Percentiles rank a stretch among this genome's conserved stretches.
Conservation (phyloP, 2,329 filamentous ascomycete species). For the Aureobasidium sp. region DNA sequence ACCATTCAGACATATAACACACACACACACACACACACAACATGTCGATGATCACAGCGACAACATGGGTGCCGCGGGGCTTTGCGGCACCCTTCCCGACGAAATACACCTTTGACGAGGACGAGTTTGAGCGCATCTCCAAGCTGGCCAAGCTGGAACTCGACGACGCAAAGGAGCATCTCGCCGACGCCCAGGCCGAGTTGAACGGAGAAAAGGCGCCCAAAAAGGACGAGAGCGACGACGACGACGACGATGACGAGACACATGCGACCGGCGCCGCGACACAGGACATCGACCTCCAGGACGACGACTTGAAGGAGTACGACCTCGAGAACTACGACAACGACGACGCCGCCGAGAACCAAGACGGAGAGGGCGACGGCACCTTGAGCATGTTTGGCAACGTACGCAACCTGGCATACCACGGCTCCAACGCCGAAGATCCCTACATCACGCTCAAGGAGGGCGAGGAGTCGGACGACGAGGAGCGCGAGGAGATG, state of each 20-base stretch:
- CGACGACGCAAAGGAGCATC: constrained; percentile 82
- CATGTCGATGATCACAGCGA: constrained; percentile 49
- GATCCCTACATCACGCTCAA: constrained; percentile 94
- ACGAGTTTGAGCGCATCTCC: constrained; percentile 42
- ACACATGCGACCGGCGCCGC: constrained; percentile 17
- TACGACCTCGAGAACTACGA: constrained; percentile 97
- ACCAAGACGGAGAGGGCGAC: constrained; percentile 44
- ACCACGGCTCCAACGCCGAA: constrained; percentile 87
- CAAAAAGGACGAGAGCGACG: constrained; percentile 43
- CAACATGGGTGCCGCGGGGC: constrained; percentile 44
- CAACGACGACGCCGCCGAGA: constrained; percentile 60
- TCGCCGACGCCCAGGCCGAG: constrained; percentile 54
- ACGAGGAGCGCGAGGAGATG: constrained; percentile 86
- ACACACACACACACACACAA: constrained; percentile 18
- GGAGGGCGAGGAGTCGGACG: constrained; percentile 53
- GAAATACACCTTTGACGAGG: constrained; percentile 43
- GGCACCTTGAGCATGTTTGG: constrained; percentile 87
- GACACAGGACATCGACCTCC: constrained; percentile 11
- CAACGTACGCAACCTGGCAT: constrained; percentile 85
- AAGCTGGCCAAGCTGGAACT: constrained; percentile 56
- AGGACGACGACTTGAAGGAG: constrained; percentile 84
- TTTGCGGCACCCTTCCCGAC: constrained; percentile 41
- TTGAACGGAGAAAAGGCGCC: constrained; percentile 21
- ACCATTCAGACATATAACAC: neutral
- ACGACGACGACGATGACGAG: constrained; percentile 43